Percentiles rank a stretch among this genome's conserved stretches.
phyloP scores from a whole-genome alignment of 192 early-diverging fungal species.

The Backusella tarrabulga region DNA sequence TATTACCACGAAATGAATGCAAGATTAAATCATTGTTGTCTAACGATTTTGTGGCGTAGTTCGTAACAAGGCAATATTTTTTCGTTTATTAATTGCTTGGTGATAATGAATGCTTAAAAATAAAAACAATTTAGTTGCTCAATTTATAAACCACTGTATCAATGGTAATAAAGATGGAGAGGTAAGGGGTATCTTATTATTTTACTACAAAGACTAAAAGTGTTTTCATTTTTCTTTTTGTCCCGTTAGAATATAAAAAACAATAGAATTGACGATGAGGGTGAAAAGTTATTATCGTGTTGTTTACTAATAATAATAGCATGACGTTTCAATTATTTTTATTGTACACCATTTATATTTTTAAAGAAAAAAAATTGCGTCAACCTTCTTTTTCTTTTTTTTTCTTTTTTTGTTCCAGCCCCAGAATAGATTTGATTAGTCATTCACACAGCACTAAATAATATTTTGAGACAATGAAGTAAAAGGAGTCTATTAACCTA shows the following conservation, averaged over 20 bases:
- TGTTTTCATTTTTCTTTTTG: background rate
- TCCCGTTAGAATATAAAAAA: background rate
- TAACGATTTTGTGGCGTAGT: background rate
- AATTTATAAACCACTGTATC: background rate
- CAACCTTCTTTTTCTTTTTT: background rate
- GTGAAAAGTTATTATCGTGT: background rate
- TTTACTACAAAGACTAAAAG: background rate
- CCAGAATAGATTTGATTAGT: background rate
- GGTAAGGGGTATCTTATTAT: background rate
- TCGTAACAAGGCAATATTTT: background rate
- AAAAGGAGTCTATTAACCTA: background rate
- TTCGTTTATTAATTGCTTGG: background rate
- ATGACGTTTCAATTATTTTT: background rate
- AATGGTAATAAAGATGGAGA: background rate
- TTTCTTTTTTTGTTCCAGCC: background rate
- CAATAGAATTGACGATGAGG: no score
- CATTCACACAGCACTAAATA: background rate
- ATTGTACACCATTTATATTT: background rate
- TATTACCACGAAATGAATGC: background rate
- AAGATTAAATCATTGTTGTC: background rate
- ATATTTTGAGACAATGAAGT: background rate
- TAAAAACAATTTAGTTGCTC: background rate
- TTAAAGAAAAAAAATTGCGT: background rate
- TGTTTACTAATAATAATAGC: background rate
- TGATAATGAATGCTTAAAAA: background rate